Conservation (phyloP, 805 yeast species). For the Wickerhamiella dianesei region DNA sequence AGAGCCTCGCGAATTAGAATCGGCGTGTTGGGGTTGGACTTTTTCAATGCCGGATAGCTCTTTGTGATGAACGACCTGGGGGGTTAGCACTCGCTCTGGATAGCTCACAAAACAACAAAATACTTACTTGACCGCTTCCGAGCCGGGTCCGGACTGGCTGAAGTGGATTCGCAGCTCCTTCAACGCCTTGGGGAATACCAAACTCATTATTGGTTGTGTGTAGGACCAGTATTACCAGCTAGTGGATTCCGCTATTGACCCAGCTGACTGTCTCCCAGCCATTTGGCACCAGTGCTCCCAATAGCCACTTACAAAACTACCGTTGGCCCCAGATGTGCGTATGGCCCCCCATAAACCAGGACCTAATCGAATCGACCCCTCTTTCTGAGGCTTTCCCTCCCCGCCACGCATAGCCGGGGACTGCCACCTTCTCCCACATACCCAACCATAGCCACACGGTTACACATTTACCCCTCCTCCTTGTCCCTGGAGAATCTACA, state of each 20-base stretch:
- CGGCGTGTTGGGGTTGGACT: constrained; percentile 53
- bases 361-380: too few species aligned
- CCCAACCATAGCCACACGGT: neutral
- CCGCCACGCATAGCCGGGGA: too few species aligned
- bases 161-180: constrained; percentile 73
- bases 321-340: too few species aligned
- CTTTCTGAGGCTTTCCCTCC: too few species aligned
- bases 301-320: neutral
- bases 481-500: neutral
- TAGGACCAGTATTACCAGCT: neutral
- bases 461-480: neutral
- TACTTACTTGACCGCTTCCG: constrained; percentile 44
- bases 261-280: neutral
- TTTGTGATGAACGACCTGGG: constrained; percentile 44
- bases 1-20: constrained; percentile 65
- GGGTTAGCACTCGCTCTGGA: constrained; percentile 1
- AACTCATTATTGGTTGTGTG: constrained; percentile 12
- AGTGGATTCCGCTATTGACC: neutral
- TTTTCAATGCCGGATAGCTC: constrained; percentile 52
- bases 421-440: neutral
- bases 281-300: neutral
- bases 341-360: too few species aligned
- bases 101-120: neutral
- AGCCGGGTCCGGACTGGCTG: constrained; percentile 64
- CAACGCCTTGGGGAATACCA: constrained; percentile 36